phyloP scores from a whole-genome alignment of 805 yeast genomes.

The Brettanomyces naardenensis region DNA sequence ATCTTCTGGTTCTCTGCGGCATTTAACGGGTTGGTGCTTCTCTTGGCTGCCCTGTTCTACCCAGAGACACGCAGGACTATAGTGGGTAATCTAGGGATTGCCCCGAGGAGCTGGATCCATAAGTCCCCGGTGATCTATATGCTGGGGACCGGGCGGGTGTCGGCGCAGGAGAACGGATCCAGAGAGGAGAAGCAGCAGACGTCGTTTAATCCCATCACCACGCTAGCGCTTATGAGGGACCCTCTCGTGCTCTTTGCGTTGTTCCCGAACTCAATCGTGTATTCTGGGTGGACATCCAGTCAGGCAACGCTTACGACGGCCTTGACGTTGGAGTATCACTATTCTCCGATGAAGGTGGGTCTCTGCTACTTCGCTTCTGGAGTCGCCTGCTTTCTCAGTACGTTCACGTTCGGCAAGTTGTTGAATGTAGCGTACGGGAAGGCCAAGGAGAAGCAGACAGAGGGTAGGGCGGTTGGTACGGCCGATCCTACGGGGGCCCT shows the following conservation, averaged over 20 bases:
- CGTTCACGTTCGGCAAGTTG: constrained; percentile 48
- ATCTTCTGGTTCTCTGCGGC: constrained; percentile 68
- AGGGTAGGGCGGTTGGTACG: too few relatives aligned
- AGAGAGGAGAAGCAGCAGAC: constrained; percentile 19
- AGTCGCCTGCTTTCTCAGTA: constrained; percentile 52
- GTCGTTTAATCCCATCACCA: too few relatives aligned
- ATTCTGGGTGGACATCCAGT: constrained; percentile 61
- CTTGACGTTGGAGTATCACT: constrained; percentile 41
- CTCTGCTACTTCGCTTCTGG: constrained; percentile 75
- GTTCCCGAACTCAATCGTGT: constrained; percentile 54
- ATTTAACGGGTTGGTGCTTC: constrained; percentile 45
- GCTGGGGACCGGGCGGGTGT: constrained; percentile 22
- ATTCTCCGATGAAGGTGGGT: constrained; percentile 53
- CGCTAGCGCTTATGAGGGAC: constrained; percentile 8
- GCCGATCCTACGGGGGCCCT: too few relatives aligned
- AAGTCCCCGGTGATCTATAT: constrained; percentile 35
- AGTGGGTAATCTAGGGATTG: constrained; percentile 68
- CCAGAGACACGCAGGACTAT: constrained; percentile 72
- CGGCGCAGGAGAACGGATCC: constrained; percentile 17
- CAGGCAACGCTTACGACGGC: constrained; percentile 58
- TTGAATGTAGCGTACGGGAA: constrained; percentile 43
- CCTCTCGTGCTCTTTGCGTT: constrained; percentile 33
- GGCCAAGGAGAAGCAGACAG: too few relatives aligned
- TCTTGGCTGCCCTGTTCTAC: constrained; percentile 26
- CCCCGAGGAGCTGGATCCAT: constrained; percentile 36